phyloP scores from a whole-genome alignment of 257 asterid species.

The Jasminum sambac region DNA sequence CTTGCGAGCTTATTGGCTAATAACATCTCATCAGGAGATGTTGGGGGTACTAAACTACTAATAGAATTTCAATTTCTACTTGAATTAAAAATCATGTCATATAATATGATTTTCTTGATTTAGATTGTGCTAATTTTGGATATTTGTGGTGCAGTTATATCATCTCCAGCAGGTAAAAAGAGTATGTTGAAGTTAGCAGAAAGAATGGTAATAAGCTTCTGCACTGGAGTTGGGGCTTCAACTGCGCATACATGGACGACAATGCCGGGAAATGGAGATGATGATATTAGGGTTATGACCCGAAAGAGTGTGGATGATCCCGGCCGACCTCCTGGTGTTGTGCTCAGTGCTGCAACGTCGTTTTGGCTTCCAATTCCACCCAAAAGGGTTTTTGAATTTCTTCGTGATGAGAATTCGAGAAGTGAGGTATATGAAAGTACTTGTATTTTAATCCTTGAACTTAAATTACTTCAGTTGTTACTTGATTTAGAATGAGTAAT shows the following conservation, averaged over 20 bases:
- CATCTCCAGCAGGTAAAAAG: slow-evolving; percentile 48
- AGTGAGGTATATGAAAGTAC: slow-evolving; percentile 50
- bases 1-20: slow-evolving; percentile 47
- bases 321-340: not conserved
- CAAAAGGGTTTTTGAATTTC: slow-evolving; percentile 49
- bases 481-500: no score
- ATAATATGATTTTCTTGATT: no score
- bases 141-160: slow-evolving; percentile 35
- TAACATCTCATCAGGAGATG: slow-evolving; percentile 50
- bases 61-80: no score
- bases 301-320: slow-evolving; percentile 32
- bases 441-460: no score
- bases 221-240: slow-evolving; percentile 60
- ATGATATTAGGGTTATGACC: slow-evolving; percentile 61
- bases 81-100: no score
- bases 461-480: no score
- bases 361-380: slow-evolving; percentile 60
- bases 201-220: slow-evolving; percentile 61
- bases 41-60: slow-evolving; percentile 34
- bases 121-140: no score
- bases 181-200: slow-evolving; percentile 56
- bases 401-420: slow-evolving; percentile 53
- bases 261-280: slow-evolving; percentile 49
- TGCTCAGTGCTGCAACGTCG: slow-evolving; percentile 62
- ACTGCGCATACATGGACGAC: slow-evolving; percentile 62